Evolutionary conservation across 73 alveolate genomes (phyloP).

Genomic region (Halteria grandinella): DNA sequence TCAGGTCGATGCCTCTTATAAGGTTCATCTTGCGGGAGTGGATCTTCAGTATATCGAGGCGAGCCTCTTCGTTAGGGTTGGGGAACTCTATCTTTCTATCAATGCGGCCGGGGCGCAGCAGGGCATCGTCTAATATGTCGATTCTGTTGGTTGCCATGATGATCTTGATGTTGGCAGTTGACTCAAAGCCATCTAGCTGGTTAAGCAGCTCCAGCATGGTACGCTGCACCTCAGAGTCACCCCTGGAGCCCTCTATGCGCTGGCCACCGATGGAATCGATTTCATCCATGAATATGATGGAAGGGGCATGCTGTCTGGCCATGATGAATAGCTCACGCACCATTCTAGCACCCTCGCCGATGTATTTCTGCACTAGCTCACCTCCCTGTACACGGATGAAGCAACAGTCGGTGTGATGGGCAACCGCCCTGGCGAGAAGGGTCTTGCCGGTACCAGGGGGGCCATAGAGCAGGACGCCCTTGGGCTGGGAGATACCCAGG

Average conservation of each 20-base stretch:
- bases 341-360: conserved; percentile 99
- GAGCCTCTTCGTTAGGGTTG: conserved; percentile 98
- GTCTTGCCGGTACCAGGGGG: conserved; percentile 99
- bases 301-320: conserved; percentile 99
- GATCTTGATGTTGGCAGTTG: conserved; percentile 91
- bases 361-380: conserved; percentile 99
- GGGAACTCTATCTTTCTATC: conserved; percentile 99
- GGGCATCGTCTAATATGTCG: conserved; percentile 99
- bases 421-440: conserved; percentile 99
- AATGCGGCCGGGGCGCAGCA: conserved; percentile 99
- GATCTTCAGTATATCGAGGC: conserved; percentile 96
- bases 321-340: conserved; percentile 98
- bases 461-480: conserved; percentile 95
- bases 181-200: conserved; percentile 99
- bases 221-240: conserved; percentile 99
- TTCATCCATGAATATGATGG: conserved; percentile 99
- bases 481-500: conserved; percentile 99
- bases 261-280: conserved; percentile 99
- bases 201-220: conserved; percentile 99
- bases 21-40: conserved; percentile 97
- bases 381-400: conserved; percentile 99
- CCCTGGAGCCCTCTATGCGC: conserved; percentile 96
- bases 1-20: conserved; percentile 95
- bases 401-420: conserved; percentile 98
- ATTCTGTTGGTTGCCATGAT: conserved; percentile 99